phyloP scores from a whole-genome alignment of 805 yeast genomes.

The Suhomyces prunicola region DNA sequence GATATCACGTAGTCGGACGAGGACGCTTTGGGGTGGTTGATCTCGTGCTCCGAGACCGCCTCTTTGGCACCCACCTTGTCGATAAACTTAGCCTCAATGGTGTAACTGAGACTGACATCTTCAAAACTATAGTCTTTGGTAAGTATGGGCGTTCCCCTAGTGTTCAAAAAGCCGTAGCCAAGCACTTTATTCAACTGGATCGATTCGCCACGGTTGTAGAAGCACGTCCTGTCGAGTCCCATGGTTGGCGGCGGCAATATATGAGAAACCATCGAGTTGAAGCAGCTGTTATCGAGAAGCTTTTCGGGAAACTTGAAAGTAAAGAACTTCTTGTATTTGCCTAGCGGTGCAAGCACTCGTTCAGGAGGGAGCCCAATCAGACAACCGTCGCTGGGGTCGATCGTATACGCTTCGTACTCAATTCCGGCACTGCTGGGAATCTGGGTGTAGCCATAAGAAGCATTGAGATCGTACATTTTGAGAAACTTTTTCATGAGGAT shows the following conservation, averaged over 20 bases:
- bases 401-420: conserved; percentile 41
- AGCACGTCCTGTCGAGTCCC: conserved; percentile 39
- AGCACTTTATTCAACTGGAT: conserved; percentile 38
- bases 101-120: conserved; percentile 46
- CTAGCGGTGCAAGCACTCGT: conserved; percentile 46
- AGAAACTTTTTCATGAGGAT: conserved; percentile 48
- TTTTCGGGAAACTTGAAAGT: conserved; percentile 56
- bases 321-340: conserved; percentile 55
- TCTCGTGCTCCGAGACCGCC: conserved; percentile 31
- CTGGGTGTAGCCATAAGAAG: conserved; percentile 48
- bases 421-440: conserved; percentile 53
- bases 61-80: conserved; percentile 37
- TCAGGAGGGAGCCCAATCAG: conserved; percentile 48
- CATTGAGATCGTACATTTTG: conserved; percentile 60
- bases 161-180: conserved; percentile 55
- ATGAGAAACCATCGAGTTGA: conserved; percentile 40
- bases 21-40: conserved; percentile 31
- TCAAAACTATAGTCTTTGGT: conserved; percentile 46
- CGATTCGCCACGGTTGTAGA: conserved; percentile 30
- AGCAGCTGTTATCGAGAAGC: conserved; percentile 51
- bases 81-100: conserved; percentile 53
- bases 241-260: conserved; percentile 42
- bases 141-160: conserved; percentile 51
- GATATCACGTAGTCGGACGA: conserved; percentile 36
- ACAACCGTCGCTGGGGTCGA: conserved; percentile 46